Conservation (phyloP, 306 rosid species). For the Mucuna pruriens region DNA sequence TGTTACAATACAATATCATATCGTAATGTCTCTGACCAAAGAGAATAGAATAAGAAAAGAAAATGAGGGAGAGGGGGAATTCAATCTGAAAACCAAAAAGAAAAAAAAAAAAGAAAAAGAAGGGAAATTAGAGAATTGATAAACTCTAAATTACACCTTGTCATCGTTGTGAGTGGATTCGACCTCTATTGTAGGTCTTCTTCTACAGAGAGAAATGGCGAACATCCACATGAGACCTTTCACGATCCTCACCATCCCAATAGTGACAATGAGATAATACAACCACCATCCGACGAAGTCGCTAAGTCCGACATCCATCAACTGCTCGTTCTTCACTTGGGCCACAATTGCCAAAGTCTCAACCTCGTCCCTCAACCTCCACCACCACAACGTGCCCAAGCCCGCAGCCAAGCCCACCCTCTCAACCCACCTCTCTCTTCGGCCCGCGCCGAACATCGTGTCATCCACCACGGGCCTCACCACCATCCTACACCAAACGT, state of each 20-base stretch:
- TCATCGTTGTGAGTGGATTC: conserved; percentile 47
- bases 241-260: conserved; percentile 78
- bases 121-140: background rate
- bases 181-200: conserved; percentile 13
- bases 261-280: conserved; percentile 74
- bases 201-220: conserved; percentile 50
- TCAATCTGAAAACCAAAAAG: background rate
- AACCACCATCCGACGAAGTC: conserved; percentile 84
- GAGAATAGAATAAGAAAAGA: background rate
- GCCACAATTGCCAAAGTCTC: conserved; percentile 68
- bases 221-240: conserved; percentile 68
- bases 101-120: background rate
- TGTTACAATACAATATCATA: conserved; percentile 36
- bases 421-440: conserved; percentile 68
- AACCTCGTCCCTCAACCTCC: conserved; percentile 81
- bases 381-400: conserved; percentile 79
- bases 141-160: conserved; percentile 49
- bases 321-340: conserved; percentile 54
- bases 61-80: background rate
- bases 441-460: conserved; percentile 59
- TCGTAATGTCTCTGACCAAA: conserved; percentile 26
- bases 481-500: conserved; percentile 71
- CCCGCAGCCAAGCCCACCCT: conserved; percentile 61
- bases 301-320: conserved; percentile 50
- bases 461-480: conserved; percentile 95